phyloP scores from a whole-genome alignment of 306 rosid species.

The Cucumis hystrix region DNA sequence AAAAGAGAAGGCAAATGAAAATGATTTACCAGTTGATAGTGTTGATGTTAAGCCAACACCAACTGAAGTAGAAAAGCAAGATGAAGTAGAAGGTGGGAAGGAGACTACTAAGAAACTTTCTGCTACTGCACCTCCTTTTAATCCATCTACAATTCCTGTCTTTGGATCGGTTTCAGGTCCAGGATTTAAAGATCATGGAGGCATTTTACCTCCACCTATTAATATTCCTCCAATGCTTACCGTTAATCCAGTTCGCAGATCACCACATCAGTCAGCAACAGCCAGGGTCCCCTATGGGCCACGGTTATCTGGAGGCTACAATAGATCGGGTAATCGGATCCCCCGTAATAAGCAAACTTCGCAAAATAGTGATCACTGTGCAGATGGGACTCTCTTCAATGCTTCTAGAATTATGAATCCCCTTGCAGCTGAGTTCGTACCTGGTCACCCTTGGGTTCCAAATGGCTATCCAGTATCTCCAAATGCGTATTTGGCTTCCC shows the following conservation, averaged over 20 bases:
- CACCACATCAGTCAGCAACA: conserved; percentile 96
- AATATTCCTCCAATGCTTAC: conserved; percentile 76
- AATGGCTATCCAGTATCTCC: conserved; percentile 69
- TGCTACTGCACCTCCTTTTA: conserved; percentile 94
- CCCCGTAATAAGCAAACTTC: conserved; percentile 52
- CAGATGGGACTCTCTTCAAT: conserved; percentile 57
- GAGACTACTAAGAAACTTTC: conserved; percentile 89
- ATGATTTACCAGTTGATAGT: conserved; percentile 26
- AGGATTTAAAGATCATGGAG: conserved; percentile 72
- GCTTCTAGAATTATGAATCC: conserved; percentile 89
- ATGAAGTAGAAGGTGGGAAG: conserved; percentile 57
- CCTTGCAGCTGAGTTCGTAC: conserved; percentile 90
- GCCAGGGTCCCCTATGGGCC: conserved; percentile 97
- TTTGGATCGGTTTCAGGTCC: conserved; percentile 73
- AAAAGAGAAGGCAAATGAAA: conserved; percentile 17
- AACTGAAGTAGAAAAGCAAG: conserved; percentile 55
- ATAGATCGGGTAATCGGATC: conserved; percentile 64
- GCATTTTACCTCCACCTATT: conserved; percentile 90
- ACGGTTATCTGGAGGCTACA: conserved; percentile 77
- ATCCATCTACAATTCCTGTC: conserved; percentile 69
- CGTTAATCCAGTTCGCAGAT: conserved; percentile 64
- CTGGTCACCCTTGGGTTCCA: conserved; percentile 68
- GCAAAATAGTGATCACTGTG: conserved; percentile 38
- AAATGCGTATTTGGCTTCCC: conserved; percentile 42
- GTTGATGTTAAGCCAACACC: conserved; percentile 17